Percentiles rank a stretch among this genome's conserved stretches.
Conservation (phyloP, 2,329 filamentous ascomycete species). For the Aspergillus neoniger region DNA sequence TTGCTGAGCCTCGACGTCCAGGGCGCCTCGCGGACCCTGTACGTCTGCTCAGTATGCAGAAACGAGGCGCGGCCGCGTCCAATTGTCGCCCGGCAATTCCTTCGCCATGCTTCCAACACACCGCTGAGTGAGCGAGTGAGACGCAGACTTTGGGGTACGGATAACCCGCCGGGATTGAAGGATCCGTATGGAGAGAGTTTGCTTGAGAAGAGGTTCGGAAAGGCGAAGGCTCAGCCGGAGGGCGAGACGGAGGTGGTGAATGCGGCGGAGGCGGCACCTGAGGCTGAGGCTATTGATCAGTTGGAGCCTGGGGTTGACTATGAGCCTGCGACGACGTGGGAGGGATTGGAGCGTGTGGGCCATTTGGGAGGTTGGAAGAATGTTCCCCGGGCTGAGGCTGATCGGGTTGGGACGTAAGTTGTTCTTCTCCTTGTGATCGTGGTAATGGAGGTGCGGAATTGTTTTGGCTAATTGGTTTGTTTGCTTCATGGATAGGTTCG, state of each 20-base stretch:
- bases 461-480: too few relatives aligned
- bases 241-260: conserved; percentile 19
- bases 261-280: conserved; percentile 16
- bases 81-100: conserved; percentile 34
- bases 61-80: conserved; percentile 38
- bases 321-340: conserved; percentile 51
- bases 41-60: conserved; percentile 45
- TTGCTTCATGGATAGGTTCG: conserved; percentile 30
- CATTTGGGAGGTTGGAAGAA: conserved; percentile 46
- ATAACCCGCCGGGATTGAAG: conserved; percentile 50
- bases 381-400: conserved; percentile 35
- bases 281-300: conserved; percentile 3
- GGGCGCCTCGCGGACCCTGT: conserved; percentile 29
- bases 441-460: too few relatives aligned
- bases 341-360: conserved; percentile 58
- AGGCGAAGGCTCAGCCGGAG: conserved; percentile 19
- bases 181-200: conserved; percentile 51
- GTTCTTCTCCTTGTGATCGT: too few relatives aligned
- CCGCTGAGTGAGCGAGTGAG: conserved; percentile 50
- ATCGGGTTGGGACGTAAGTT: conserved; percentile 48
- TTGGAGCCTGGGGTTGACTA: conserved; percentile 38
- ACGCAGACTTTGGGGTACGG: conserved; percentile 53
- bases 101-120: conserved; percentile 39
- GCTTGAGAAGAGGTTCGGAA: conserved; percentile 31
- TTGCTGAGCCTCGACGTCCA: conserved; percentile 41